These are phyloP conservation scores for Pyrenophora seminiperda DNA, from an alignment of 2,329 filamentous ascomycete genomes.

Conservation along the genomic window DNA sequence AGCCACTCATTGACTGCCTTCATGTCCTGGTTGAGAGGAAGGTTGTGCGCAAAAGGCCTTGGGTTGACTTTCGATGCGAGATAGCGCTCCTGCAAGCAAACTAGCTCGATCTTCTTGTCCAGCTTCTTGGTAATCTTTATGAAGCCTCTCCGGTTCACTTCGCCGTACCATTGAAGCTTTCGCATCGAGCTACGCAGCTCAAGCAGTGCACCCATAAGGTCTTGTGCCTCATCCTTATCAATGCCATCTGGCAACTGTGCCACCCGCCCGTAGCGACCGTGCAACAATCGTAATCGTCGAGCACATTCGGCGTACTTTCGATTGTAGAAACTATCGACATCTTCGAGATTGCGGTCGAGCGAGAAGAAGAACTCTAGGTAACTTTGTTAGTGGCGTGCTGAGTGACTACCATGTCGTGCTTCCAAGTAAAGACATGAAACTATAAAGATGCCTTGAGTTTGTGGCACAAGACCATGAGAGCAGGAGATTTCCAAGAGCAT, in stretches of 20 bases:
- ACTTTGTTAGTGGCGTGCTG: slow-evolving; percentile 9
- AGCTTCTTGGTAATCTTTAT: slow-evolving; percentile 99
- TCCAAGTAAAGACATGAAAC: background rate
- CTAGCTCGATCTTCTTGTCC: slow-evolving; percentile 86
- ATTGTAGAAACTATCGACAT: slow-evolving; percentile 96
- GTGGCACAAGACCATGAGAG: no score
- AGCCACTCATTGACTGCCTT: slow-evolving; percentile 88
- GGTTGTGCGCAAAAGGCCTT: slow-evolving; percentile 81
- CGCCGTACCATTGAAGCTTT: slow-evolving; percentile 96
- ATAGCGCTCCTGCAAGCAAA: slow-evolving; percentile 81
- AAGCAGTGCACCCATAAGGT: slow-evolving; percentile 85
- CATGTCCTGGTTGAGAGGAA: slow-evolving; percentile 62
- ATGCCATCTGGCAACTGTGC: slow-evolving; percentile 72
- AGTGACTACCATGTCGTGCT: background rate
- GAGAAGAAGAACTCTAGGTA: slow-evolving; percentile 89
- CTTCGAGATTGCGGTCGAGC: slow-evolving; percentile 94
- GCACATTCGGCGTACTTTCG: slow-evolving; percentile 87
- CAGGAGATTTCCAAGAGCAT: no score
- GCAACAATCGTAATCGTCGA: slow-evolving; percentile 81
- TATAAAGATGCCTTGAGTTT: background rate
- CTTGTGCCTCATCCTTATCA: slow-evolving; percentile 87
- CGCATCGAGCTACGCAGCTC: slow-evolving; percentile 86
- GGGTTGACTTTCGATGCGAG: slow-evolving; percentile 89
- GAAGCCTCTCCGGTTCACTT: slow-evolving; percentile 93
- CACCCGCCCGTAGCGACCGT: slow-evolving; percentile 82